phyloP scores from a whole-genome alignment of 2,329 filamentous ascomycete species.

The Phyllachora maydis region DNA sequence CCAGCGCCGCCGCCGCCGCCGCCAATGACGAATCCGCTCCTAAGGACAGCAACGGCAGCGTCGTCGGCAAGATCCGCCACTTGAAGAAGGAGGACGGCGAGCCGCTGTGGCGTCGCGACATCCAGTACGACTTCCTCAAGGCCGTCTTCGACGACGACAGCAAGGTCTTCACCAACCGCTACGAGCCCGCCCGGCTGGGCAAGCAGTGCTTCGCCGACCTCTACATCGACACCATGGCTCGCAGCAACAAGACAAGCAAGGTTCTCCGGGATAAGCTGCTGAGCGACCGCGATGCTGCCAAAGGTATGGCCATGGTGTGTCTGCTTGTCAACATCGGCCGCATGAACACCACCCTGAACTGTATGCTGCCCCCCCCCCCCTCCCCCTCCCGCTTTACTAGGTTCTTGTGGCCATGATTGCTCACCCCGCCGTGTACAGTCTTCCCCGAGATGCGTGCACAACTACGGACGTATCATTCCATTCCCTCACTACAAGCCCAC shows the following conservation, averaged over 20 bases:
- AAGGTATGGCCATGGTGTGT: constrained; percentile 99
- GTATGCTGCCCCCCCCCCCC: constrained; percentile 29
- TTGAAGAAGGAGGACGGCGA: constrained; percentile 80
- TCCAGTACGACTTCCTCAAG: constrained; percentile 71
- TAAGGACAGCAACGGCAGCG: no score
- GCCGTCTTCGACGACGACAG: constrained; percentile 58
- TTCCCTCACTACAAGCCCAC: constrained; percentile 84
- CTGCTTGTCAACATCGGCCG: constrained; percentile 88
- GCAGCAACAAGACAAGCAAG: constrained; percentile 98
- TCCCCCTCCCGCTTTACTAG: no score
- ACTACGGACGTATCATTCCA: constrained; percentile 91
- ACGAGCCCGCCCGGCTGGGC: constrained; percentile 38
- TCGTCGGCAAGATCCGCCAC: constrained; percentile 55
- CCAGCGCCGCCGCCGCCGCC: constrained; percentile 12
- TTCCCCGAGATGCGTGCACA: constrained; percentile 99
- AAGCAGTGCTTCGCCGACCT: constrained; percentile 80
- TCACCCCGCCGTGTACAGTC: constrained; percentile 50
- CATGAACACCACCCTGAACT: constrained; percentile 98
- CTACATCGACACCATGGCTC: constrained; percentile 96
- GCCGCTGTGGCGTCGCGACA: constrained; percentile 70
- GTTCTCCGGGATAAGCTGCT: constrained; percentile 92
- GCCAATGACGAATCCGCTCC: no score
- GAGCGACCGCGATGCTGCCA: constrained; percentile 75
- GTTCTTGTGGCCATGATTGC: no score
- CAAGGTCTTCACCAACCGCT: constrained; percentile 77